A percentile compares a stretch with the other conserved stretches of the same genome.
Evolutionary conservation across 495 filamentous ascomycete species (phyloP).

Genomic region (Trichodelitschia bisporula): DNA sequence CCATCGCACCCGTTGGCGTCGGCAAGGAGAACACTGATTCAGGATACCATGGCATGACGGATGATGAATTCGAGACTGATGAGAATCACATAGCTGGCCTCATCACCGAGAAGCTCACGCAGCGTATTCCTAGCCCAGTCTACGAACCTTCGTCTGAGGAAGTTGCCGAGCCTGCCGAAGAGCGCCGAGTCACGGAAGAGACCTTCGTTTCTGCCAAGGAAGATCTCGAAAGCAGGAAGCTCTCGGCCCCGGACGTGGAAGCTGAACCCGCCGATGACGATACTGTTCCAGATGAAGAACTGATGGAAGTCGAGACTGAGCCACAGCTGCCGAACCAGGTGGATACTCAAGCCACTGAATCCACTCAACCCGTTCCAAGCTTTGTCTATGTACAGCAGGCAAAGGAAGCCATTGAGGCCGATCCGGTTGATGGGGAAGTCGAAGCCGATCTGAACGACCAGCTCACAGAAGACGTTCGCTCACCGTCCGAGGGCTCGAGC

Average conservation of each 20-base stretch:
- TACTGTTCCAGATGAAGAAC: neutral
- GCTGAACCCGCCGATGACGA: slow-evolving; percentile 4
- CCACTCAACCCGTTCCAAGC: neutral
- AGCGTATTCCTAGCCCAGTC: too few species aligned
- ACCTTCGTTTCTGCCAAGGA: slow-evolving; percentile 50
- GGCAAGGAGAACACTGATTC: slow-evolving; percentile 30
- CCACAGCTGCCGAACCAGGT: neutral
- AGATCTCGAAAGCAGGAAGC: slow-evolving; percentile 20
- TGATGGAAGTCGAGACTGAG: neutral
- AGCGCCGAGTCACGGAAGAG: slow-evolving; percentile 27
- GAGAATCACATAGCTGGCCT: too few species aligned
- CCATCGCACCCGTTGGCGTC: slow-evolving; percentile 1
- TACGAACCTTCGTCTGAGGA: too few species aligned
- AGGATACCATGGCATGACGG: slow-evolving; percentile 58
- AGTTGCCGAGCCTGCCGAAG: too few species aligned
- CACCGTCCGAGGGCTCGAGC: slow-evolving; percentile 35
- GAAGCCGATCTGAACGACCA: slow-evolving; percentile 27
- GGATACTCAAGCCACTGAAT: neutral
- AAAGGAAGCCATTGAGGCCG: neutral
- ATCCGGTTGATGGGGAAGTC: slow-evolving; percentile 11
- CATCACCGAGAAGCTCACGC: too few species aligned
- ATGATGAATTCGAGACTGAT: slow-evolving; percentile 24
- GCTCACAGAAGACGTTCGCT: slow-evolving; percentile 16
- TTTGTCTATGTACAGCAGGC: neutral
- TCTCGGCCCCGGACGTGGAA: slow-evolving; percentile 6